phyloP scores from a whole-genome alignment of 257 asterid genomes.

The Thymus quinquecostatus region DNA sequence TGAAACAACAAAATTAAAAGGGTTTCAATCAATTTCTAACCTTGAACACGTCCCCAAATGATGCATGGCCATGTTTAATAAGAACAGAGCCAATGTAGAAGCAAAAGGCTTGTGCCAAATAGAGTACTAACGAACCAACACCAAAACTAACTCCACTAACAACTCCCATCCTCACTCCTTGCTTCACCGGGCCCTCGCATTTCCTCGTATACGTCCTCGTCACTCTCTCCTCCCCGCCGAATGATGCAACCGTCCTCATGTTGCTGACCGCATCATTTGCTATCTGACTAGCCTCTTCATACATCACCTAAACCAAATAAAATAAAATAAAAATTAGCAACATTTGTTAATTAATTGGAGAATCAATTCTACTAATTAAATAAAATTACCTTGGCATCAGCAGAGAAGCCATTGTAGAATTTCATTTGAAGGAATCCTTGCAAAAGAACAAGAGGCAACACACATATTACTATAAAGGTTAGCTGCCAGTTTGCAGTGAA shows the following conservation, averaged over 20 bases:
- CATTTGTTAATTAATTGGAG: too few relatives aligned
- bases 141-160: slow-evolving; percentile 68
- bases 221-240: slow-evolving; percentile 74
- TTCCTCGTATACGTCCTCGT: slow-evolving; percentile 62
- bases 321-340: not conserved
- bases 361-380: too few relatives aligned
- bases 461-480: slow-evolving; percentile 54
- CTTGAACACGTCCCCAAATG: slow-evolving; percentile 68
- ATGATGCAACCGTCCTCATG: slow-evolving; percentile 84
- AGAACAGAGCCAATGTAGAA: slow-evolving; percentile 76
- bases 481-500: slow-evolving; percentile 76
- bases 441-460: slow-evolving; percentile 62
- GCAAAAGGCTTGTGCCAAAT: slow-evolving; percentile 60
- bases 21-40: slow-evolving; percentile 27
- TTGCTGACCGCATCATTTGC: slow-evolving; percentile 86
- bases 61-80: slow-evolving; percentile 49
- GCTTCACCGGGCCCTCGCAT: slow-evolving; percentile 60
- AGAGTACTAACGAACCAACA: slow-evolving; percentile 48
- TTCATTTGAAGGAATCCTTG: slow-evolving; percentile 70
- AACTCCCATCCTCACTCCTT: slow-evolving; percentile 64
- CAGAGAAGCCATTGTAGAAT: slow-evolving; percentile 55
- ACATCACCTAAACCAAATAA: slow-evolving; percentile 51
- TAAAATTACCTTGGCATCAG: slow-evolving; percentile 65
- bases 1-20: too few relatives aligned
- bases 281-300: slow-evolving; percentile 89